Evolutionary conservation across 1,284 basidiomycete species (phyloP).

Genomic region (Ceratobasidium papillatum): DNA sequence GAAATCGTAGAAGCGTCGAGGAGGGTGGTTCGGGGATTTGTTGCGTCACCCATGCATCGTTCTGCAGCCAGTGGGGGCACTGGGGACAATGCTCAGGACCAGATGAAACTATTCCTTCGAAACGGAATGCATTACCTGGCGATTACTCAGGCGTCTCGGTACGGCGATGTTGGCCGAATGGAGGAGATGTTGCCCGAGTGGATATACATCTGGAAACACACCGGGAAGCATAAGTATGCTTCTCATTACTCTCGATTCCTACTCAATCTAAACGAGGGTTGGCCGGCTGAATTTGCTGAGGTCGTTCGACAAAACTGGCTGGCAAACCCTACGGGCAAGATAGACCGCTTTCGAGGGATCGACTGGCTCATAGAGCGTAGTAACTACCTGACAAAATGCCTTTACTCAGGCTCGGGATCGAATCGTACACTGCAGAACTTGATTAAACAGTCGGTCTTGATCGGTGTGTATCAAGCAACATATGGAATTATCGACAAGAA

Average conservation of each 20-base stretch:
- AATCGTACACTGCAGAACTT: neutral
- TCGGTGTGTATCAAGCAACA: neutral
- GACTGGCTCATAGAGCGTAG: slow-evolving; percentile 52
- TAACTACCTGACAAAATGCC: slow-evolving; percentile 49
- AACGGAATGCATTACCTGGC: slow-evolving; percentile 53
- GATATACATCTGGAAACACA: slow-evolving; percentile 50
- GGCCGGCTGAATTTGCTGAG: slow-evolving; percentile 13
- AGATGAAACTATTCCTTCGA: slow-evolving; percentile 48
- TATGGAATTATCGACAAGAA: neutral
- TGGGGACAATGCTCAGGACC: slow-evolving; percentile 51
- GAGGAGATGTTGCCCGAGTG: slow-evolving; percentile 50
- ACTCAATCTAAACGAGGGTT: slow-evolving; percentile 4
- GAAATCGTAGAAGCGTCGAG: slow-evolving; percentile 45
- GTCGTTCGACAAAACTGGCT: slow-evolving; percentile 48
- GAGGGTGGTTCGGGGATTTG: slow-evolving; percentile 44
- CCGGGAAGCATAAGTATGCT: slow-evolving; percentile 54
- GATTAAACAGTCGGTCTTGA: slow-evolving; percentile 5
- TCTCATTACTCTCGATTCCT: slow-evolving; percentile 45
- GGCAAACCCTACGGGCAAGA: slow-evolving; percentile 49
- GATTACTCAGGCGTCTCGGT: slow-evolving; percentile 50
- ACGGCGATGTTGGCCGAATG: slow-evolving; percentile 53
- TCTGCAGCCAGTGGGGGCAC: neutral
- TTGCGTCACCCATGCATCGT: slow-evolving; percentile 42
- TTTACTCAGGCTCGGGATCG: neutral
- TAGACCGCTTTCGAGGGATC: slow-evolving; percentile 47